Base-by-base conservation (phyloP, 169 alveolate genomes). In the Plasmodium inui region DNA sequence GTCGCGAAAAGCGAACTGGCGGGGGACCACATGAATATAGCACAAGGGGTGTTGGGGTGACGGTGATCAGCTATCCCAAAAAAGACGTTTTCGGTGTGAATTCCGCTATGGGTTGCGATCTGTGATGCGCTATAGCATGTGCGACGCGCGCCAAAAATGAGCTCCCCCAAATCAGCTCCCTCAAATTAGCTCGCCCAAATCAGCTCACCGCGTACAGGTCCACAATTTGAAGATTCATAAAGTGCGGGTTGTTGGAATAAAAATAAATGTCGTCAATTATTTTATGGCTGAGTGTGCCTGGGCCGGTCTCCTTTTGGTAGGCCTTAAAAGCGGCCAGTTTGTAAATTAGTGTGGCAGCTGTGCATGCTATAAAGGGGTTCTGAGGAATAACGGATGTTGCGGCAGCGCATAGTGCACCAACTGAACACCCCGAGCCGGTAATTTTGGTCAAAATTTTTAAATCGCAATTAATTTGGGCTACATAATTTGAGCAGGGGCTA, bases 371-470 rank as follows among this genome's bases (percentile, higher is more conserved):
- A 46, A 88, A 88, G 2, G 82, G 19, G 32, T 88, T 78, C 67
- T 74, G 30, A 1, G 94, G 88, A 50, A 14, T 57, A 26, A 79
- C 94, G 7, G 94, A 37, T 41, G 88, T 53, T 53, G 94, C 94
- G 5, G 94, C 94, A n/a, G 94, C 94, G 81, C 94, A 88, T 0
- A 88, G 74, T 19, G 89, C 94, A 79, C 94, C 94, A 57, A 88
- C 88, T 37, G 94, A 53, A 88, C 94, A 88, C n/a, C 94, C 94
- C 2, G 94, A 78, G 30, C 94, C 94, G 2, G 94, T 88, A 79
- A 88, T 57, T 88, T 90, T 90, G 22, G 84, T 71, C 22, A 81
- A 81, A 90, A 81, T 81, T 71, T 80, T 80, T 81, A 90, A 53
- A 82, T 81, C 92, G 9, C 79, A 90, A 44, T 90, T 81, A 67